Base-by-base conservation (phyloP, 23 red algal species). In the Gracilaria gracilis region DNA sequence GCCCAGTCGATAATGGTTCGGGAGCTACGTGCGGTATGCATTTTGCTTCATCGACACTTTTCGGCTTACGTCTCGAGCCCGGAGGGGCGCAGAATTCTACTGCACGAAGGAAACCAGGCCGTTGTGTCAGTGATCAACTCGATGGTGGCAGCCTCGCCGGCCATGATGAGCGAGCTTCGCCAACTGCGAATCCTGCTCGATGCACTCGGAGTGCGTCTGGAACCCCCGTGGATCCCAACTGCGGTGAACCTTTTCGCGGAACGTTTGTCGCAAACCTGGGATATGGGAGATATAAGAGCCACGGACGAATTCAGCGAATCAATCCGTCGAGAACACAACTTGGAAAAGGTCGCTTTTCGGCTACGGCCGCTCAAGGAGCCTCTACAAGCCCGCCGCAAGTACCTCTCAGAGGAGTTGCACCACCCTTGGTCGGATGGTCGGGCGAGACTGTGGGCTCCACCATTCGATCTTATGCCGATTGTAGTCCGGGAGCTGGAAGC, bases 121-220 rank as follows among this genome's bases (percentile, higher is more conserved):
- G 49, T 59, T 1, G 57, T 80, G 16, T 78, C 47, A 0, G 39
- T 80, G 9, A 14, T 62, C 0, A 78, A 47, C 37, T 0, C 71
- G 4, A 79, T 80, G 69, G 72, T 89, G 11, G 50, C 86, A 12
- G 49, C 86, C 28, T 58, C 42, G 0, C 50, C 15, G 33, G 4
- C 70, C n/a, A 78, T 89, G 53, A 89, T 89, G 86, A 50, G 67
- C 0, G 86, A 89, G 70, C 48, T 89, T 3, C 86, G 86, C 15
- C 2, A 33, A 5, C 23, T 89, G 0, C 25, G 57, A 47, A 12
- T 15, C 19, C 33, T 67, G 69, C 25, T 80, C 4, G 9, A 66
- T 8, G 48, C 1, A 7, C 72, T 61, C 2, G 19, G 24, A 16
- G 33, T 89, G 16, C 35, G 11, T 11, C 27, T 89, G 19, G 34